Conservation (phyloP, 495 filamentous ascomycete genomes). For the Xylaria telfairii region DNA sequence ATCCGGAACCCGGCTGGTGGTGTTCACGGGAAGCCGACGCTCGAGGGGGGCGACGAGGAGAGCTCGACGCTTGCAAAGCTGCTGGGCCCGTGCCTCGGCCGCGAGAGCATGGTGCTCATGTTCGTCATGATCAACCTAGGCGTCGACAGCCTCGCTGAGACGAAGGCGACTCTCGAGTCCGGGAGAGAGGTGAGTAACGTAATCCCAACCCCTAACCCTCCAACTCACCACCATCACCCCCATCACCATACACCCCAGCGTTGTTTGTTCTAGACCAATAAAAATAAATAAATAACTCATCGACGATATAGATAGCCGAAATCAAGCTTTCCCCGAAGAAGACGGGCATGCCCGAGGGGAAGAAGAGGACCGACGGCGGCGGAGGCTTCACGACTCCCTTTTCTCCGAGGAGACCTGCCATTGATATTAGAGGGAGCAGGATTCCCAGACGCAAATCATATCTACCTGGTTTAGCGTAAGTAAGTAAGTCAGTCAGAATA, state of each 20-base stretch:
- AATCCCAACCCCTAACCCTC: too few species aligned
- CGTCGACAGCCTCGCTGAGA: constrained; percentile 83
- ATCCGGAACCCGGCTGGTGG: neutral
- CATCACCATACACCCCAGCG: neutral
- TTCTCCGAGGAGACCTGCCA: neutral
- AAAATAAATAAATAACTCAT: neutral
- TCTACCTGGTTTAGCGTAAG: too few species aligned
- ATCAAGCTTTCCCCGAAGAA: neutral
- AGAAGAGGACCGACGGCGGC: too few species aligned
- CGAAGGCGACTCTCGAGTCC: constrained; percentile 89
- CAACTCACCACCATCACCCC: too few species aligned
- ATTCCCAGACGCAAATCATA: neutral
- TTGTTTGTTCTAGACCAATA: too few species aligned
- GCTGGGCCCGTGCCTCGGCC: constrained; percentile 89
- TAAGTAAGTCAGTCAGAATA: too few species aligned
- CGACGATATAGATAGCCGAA: neutral
- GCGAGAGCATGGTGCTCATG: constrained; percentile 97
- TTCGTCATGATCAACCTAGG: constrained; percentile 95
- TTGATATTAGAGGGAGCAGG: neutral
- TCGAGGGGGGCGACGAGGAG: constrained; percentile 15
- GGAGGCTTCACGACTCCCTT: neutral
- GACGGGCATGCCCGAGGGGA: neutral
- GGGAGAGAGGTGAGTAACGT: constrained; percentile 74
- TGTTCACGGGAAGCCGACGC: constrained; percentile 61
- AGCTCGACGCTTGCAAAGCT: constrained; percentile 59